Evolutionary conservation across 2,329 filamentous ascomycete species (phyloP), one percentile per base, ranked within the genome.

Genomic region (Alternaria conjuncta): DNA sequence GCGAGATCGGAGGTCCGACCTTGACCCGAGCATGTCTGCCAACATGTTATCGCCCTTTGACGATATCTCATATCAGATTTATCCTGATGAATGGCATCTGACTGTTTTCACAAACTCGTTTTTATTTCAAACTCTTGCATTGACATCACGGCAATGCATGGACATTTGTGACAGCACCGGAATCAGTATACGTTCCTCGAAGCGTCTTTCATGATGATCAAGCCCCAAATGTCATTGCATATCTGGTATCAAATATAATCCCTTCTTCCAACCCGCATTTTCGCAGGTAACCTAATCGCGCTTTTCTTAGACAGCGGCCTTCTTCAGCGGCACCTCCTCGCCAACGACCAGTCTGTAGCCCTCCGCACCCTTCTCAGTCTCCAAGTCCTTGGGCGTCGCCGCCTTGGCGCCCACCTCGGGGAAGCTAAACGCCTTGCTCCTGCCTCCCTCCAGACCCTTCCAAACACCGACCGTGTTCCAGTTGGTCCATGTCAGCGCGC

Each of bases 401-500:
- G 88, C 83, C 82, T 89, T 90, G 23, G 80, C 83, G 83, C 92
- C 92, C 64, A 93, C 71, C 30, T 84, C 83, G 0, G 92, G 92
- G 68, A 95, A 83, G 20, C 77, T 79, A 75, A 94, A 94, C 26
- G 76, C 77, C 69, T 88, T 84, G 75, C 89, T 92, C 68, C 86
- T 76, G n/a, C 90, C 91, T 6, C 87, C 89, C 71, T 84, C 83
- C 65, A 94, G 74, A 57, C 83, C 84, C 82, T 89, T 86, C 92
- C 92, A 94, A 54, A 82, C 78, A 10, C 87, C 87, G 60, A 87
- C 80, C 68, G 80, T 79, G 62, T 73, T 61, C 72, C 71, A 77
- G 59, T 83, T 82, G 32, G 77, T 90, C 96, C 96, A 99, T 45
- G 91, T 91, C 79, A 98, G 81, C 56, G 91, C 82, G 13, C 96